These are phyloP conservation scores for Suillus sp. DNA, from an alignment of 768 basidiomycete genomes.

Conservation along the genomic window DNA sequence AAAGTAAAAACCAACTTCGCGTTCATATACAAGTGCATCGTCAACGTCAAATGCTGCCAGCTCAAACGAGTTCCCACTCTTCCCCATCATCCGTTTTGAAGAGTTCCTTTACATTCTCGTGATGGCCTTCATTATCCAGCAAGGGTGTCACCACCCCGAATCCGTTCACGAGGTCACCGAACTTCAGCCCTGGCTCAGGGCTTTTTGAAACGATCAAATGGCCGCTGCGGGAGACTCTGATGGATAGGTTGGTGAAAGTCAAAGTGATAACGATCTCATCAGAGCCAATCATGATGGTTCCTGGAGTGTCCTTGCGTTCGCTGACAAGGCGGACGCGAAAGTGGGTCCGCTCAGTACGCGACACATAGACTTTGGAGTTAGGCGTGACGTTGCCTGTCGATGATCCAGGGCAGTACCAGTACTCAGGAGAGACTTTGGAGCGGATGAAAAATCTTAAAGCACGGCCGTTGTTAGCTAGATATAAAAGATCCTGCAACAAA, in stretches of 20 bases:
- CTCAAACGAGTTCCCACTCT: neutral
- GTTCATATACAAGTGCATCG: neutral
- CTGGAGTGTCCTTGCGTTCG: neutral
- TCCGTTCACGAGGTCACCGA: neutral
- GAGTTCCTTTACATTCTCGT: neutral
- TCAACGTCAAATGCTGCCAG: neutral
- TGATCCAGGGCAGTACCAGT: constrained; percentile 6
- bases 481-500: neutral
- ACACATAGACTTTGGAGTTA: constrained; percentile 4
- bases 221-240: neutral
- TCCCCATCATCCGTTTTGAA: neutral
- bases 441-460: constrained; percentile 5
- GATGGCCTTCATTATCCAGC: neutral
- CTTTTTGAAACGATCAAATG: constrained; percentile 4
- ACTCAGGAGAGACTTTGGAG: constrained; percentile 3
- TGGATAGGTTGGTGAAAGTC: neutral
- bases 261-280: constrained; percentile 1
- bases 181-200: constrained; percentile 1
- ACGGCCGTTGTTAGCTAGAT: neutral
- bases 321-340: neutral
- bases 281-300: constrained; percentile 8
- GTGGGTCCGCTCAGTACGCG: neutral
- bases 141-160: too few relatives aligned
- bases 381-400: neutral
- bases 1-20: neutral